Conservation (phyloP, 108 stramenopile genomes). For the Cyclotella choctawhatcheeana region DNA sequence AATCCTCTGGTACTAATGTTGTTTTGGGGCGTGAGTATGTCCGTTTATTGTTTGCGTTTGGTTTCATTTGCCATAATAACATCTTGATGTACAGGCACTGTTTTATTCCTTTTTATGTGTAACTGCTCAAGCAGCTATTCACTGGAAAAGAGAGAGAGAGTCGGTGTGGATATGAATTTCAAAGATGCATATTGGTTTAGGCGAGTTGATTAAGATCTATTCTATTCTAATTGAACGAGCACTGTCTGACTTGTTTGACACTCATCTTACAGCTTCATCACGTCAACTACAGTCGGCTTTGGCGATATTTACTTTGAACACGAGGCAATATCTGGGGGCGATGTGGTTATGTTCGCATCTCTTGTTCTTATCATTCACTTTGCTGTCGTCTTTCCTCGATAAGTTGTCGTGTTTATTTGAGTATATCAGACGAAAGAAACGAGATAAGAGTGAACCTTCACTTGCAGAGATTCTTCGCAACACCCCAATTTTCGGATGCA, state of each 20-base stretch:
- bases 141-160: constrained; percentile 6
- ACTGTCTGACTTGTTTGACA: too few species aligned
- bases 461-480: neutral
- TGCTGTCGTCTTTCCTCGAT: constrained; percentile 5
- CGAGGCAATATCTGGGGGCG: neutral
- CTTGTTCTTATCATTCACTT: constrained; percentile 26
- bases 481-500: neutral
- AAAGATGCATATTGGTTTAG: constrained; percentile 18
- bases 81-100: too few species aligned
- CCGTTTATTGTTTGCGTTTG: too few species aligned
- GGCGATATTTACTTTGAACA: constrained; percentile 21
- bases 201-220: neutral
- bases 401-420: neutral
- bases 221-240: too few species aligned
- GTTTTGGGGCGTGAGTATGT: constrained; percentile 65
- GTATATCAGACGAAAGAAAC: neutral
- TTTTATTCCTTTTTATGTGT: constrained; percentile 34
- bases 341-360: constrained; percentile 16
- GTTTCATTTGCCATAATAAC: too few species aligned
- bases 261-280: neutral
- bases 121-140: constrained; percentile 25
- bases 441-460: neutral
- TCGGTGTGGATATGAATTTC: constrained; percentile 9
- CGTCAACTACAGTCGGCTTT: constrained; percentile 12
- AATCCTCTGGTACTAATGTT: constrained; percentile 20